These are phyloP conservation scores for Inga leiocalycina DNA, from an alignment of 306 rosid species.

Conservation along the genomic window DNA sequence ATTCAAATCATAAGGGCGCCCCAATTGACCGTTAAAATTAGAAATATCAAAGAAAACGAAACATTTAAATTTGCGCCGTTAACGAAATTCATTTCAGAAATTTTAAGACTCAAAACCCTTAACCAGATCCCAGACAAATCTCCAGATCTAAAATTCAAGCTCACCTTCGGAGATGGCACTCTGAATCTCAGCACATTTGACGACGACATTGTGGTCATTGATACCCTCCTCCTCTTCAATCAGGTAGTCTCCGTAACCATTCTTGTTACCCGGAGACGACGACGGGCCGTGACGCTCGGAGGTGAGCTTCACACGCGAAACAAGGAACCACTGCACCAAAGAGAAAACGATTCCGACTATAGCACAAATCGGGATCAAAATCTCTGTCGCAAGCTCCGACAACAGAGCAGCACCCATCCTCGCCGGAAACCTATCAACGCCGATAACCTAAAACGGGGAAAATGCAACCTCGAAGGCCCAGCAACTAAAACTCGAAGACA, in stretches of 20 bases:
- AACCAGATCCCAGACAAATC: slow-evolving; percentile 27
- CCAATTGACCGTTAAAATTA: neutral
- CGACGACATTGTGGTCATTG: slow-evolving; percentile 68
- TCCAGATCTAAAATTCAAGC: slow-evolving; percentile 2
- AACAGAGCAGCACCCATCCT: slow-evolving; percentile 57
- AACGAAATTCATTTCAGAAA: neutral
- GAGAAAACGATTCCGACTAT: slow-evolving; percentile 69
- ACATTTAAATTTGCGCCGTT: neutral
- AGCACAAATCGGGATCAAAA: slow-evolving; percentile 64
- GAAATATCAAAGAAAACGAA: neutral
- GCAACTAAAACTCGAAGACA: neutral
- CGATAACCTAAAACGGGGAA: slow-evolving; percentile 12
- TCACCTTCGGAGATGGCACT: slow-evolving; percentile 79
- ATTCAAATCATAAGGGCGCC: neutral
- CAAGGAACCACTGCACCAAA: slow-evolving; percentile 63
- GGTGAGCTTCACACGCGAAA: slow-evolving; percentile 70
- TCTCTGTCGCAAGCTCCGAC: slow-evolving; percentile 64
- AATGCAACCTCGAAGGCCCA: neutral
- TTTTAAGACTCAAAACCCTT: neutral
- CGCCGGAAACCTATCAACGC: slow-evolving; percentile 48
- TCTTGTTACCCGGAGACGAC: slow-evolving; percentile 45
- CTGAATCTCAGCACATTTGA: slow-evolving; percentile 79
- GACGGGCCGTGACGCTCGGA: slow-evolving; percentile 49
- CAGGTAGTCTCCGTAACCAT: slow-evolving; percentile 59
- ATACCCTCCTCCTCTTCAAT: slow-evolving; percentile 80